Evolutionary conservation across 2,329 filamentous ascomycete genomes (phyloP).

Genomic region (Pezicula carpinea): DNA sequence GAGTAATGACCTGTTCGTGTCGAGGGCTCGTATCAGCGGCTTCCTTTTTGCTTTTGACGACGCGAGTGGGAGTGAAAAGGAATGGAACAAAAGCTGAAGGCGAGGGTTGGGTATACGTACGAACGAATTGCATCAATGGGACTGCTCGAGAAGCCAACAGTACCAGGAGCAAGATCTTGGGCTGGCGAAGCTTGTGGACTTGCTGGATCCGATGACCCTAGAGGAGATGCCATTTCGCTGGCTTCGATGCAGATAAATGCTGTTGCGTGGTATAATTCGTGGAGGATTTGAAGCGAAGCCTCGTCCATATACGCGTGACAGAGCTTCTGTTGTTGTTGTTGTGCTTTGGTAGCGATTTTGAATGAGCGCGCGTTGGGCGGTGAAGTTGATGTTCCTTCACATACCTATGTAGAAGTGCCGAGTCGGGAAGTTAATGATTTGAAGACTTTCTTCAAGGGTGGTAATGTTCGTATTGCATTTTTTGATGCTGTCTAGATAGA

Average conservation of each 20-base stretch:
- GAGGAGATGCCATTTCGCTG: neutral
- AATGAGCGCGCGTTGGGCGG: neutral
- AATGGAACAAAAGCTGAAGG: too few relatives aligned
- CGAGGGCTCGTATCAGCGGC: neutral
- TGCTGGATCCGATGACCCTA: neutral
- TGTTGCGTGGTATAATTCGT: conserved; percentile 6
- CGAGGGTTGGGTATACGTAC: conserved; percentile 3
- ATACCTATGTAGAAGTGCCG: too few relatives aligned
- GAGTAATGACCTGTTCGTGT: conserved; percentile 13
- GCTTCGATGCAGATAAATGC: neutral
- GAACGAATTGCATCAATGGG: conserved; percentile 12
- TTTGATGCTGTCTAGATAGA: too few relatives aligned
- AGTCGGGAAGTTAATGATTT: too few relatives aligned
- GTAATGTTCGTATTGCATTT: too few relatives aligned
- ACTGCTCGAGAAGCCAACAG: neutral
- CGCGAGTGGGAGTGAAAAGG: too few relatives aligned
- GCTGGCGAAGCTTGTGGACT: too few relatives aligned
- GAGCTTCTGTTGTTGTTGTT: neutral
- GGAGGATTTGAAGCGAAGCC: conserved; percentile 10
- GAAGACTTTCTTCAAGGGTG: too few relatives aligned
- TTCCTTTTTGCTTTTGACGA: conserved; percentile 1
- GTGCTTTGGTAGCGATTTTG: neutral
- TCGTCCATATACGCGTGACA: conserved; percentile 5
- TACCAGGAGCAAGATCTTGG: too few relatives aligned
- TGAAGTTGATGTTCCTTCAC: too few relatives aligned